Evolutionary conservation across 176 grass and related monocot species (phyloP).

Genomic region (Lolium multiflorum): DNA sequence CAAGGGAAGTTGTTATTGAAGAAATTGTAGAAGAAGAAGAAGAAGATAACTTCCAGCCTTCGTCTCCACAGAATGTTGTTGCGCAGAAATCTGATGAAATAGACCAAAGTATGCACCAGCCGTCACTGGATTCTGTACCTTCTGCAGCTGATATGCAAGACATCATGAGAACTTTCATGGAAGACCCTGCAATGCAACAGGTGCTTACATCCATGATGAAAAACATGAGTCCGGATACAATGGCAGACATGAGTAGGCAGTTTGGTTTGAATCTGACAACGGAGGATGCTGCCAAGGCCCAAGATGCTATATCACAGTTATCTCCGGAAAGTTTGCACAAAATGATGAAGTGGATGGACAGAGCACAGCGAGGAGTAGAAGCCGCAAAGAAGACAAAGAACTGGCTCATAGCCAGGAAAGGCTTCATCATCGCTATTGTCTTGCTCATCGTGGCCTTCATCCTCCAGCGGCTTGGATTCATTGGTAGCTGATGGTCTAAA

Average conservation of each 20-base stretch:
- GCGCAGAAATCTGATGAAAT: slow-evolving; percentile 27
- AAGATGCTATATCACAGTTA: slow-evolving; percentile 71
- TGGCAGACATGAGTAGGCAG: slow-evolving; percentile 72
- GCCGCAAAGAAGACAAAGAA: slow-evolving; percentile 76
- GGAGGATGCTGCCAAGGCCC: slow-evolving; percentile 78
- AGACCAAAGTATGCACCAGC: slow-evolving; percentile 43
- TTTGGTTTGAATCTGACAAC: slow-evolving; percentile 78
- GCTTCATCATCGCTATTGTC: slow-evolving; percentile 77
- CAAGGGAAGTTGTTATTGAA: slow-evolving; percentile 77
- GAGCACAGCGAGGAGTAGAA: slow-evolving; percentile 70
- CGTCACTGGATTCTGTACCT: slow-evolving; percentile 43
- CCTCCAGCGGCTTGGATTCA: slow-evolving; percentile 63
- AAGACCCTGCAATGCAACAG: slow-evolving; percentile 85
- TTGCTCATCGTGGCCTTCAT: slow-evolving; percentile 81
- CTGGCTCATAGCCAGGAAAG: slow-evolving; percentile 71
- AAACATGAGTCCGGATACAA: slow-evolving; percentile 89
- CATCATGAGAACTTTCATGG: slow-evolving; percentile 70
- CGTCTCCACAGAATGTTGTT: slow-evolving; percentile 28
- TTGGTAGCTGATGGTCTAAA: slow-evolving; percentile 53
- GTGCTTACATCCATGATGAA: slow-evolving; percentile 81
- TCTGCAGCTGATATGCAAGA: slow-evolving; percentile 68
- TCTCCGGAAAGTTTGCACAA: slow-evolving; percentile 76
- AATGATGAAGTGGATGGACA: slow-evolving; percentile 82
- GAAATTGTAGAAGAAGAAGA: slow-evolving; percentile 50
- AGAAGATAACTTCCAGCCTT: slow-evolving; percentile 51